Evolutionary conservation across 2,329 filamentous ascomycete genomes (phyloP), one percentile per base, ranked within the genome.

Genomic region (Scedosporium minutisporum): DNA sequence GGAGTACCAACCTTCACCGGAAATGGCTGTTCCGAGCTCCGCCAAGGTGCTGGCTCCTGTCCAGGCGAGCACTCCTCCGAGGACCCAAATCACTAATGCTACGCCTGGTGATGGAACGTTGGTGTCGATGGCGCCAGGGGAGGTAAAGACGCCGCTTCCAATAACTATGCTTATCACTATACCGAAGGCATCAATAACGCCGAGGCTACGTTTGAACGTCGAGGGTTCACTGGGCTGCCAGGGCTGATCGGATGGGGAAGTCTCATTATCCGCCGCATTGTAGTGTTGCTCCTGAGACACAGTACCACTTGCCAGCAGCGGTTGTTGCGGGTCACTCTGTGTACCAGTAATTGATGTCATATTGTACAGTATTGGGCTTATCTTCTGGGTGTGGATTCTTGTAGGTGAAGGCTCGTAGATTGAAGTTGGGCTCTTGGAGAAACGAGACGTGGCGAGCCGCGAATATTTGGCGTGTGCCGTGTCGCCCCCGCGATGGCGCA

Each of bases 161-260:
- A 87, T 86, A 62, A 87, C 84, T 64, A 87, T 83, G 67, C 82
- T 83, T 64, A 87, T 80, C 48, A 87, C 76, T 57, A 87, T 83
- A 23, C 81, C 82, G 65, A 86, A 87, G 0, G 79, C 79, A 66
- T 82, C 79, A 29, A 76, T 63, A 9, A 78, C 70, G 27, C 78
- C 79, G 4, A 81, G 76, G 65, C 76, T 79, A n/a, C 75, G 72
- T 48, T 69, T 73, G 65, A 80, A 80, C 6, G 73, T 71, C 51
- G 7, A 18, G 16, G 51, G 12, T 14, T 27, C 51, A 23, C 51
- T 55, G 51, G 21, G 51, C 7, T 6, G 12, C 51, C 10, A 55
- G 21, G 18, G 51, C 4, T 3, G 51, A 23, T 27, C 51, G 3
- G 21, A 38, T 4, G 10, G 9, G 12, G 10, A 12, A 12, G 33